Base-by-base conservation (phyloP, 305 asterid species). In the Solanum aculeatissimum region DNA sequence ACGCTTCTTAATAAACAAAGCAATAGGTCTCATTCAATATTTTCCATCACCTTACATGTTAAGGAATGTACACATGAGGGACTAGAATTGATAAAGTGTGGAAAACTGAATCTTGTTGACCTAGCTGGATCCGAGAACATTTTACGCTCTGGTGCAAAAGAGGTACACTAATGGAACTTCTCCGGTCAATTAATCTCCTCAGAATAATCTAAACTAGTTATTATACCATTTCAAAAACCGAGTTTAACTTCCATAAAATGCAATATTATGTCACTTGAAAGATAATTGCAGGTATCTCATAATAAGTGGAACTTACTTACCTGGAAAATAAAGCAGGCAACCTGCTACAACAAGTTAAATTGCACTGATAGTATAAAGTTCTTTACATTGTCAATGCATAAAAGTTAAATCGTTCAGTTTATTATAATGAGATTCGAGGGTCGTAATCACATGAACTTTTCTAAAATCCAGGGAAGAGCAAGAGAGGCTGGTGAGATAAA, bases 111-210 rank as follows among this genome's bases (percentile, higher is more conserved):
- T 90, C 97, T 97, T 49, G 99, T 97, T 83, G 99, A 97, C 87
- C 97, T 97, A 58, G 99, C 99, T 79, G 99, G 99, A 87, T 97
- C 99, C 1, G 99, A 97, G 92, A 97, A 95, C 88, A 97, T 97
- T 82, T 93, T 97, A 23, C 95, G 99, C 9, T 97, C 99, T 84
- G 99, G 99, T 77, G 99, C 99, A 19, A 91, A 93, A 93, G 98
- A 97, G 96, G 99, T 97, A 83, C 88, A 35, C 63, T 75, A 57
- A 7, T 25, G 45, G 32, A 84, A 62, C 23, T 40, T 43, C 53
- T 35, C 51, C 62, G 1, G 79, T 58, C 68, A 66, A 84, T 35
- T 38, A 9, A 18, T 69, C 51, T 18, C 53, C 78, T 78, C 32
- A 53, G 32, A 32, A 53, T 18, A 16, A 78, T 53, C 32, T 2